phyloP scores from a whole-genome alignment of 2,329 filamentous ascomycete genomes.

The Dactylonectria macrodidyma region DNA sequence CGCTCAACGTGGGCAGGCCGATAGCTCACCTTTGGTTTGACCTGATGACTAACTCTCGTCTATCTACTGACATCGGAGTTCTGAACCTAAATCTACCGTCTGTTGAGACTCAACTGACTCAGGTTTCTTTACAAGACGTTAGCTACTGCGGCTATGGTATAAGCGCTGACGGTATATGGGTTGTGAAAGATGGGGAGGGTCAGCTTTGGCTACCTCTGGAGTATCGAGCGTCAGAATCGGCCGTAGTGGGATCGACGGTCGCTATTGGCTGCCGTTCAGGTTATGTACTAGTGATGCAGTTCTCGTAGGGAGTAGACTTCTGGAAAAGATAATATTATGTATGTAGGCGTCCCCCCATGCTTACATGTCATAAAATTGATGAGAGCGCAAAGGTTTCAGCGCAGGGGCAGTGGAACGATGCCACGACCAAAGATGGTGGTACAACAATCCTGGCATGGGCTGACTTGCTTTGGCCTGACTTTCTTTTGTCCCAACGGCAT shows the following conservation, averaged over 20 bases:
- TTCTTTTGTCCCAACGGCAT: too few species aligned
- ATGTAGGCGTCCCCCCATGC: too few species aligned
- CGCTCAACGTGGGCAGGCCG: too few species aligned
- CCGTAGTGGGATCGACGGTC: conserved; percentile 20
- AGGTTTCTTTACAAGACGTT: not conserved
- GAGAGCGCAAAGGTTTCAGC: too few species aligned
- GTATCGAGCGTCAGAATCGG: conserved; percentile 15
- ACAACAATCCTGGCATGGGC: too few species aligned
- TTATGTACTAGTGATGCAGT: conserved; percentile 8
- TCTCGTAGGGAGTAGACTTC: conserved; percentile 3
- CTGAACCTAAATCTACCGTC: not conserved
- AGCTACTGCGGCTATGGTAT: conserved; percentile 6
- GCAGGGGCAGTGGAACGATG: too few species aligned
- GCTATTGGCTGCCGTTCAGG: conserved; percentile 28
- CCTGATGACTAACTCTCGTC: not conserved
- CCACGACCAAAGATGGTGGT: too few species aligned
- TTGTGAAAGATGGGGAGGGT: conserved; percentile 26
- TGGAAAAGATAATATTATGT: too few species aligned
- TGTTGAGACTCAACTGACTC: not conserved
- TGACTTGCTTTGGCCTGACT: too few species aligned
- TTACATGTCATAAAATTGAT: too few species aligned
- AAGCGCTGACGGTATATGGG: conserved; percentile 14
- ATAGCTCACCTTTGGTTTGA: not conserved
- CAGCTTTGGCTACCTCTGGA: conserved; percentile 34
- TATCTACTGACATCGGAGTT: not conserved